phyloP scores from a whole-genome alignment of 768 basidiomycete species.

The Leucogyrophana mollusca region DNA sequence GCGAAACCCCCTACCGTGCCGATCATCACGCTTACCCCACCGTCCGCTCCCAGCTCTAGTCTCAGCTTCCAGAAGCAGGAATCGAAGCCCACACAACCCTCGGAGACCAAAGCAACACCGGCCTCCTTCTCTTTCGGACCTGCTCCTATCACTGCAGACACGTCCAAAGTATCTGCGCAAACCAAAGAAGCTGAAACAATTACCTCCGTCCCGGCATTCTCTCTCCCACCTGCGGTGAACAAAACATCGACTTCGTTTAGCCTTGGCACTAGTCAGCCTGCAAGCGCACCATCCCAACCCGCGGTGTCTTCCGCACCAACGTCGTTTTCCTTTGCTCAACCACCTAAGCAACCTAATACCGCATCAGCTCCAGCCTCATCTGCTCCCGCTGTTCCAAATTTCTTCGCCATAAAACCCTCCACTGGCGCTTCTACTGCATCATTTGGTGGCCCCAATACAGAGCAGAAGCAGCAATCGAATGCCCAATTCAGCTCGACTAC shows the following conservation, averaged over 20 bases:
- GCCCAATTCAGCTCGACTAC: constrained; percentile 5
- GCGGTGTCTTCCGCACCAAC: constrained; percentile 9
- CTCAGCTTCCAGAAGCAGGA: constrained; percentile 7
- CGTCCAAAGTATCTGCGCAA: constrained; percentile 5
- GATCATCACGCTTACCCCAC: constrained; percentile 25
- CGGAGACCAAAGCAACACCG: constrained; percentile 13
- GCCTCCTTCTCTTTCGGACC: constrained; percentile 16
- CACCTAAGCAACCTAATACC: constrained; percentile 7
- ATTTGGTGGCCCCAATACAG: constrained; percentile 9
- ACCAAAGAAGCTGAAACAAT: constrained; percentile 17
- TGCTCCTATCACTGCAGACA: constrained; percentile 4
- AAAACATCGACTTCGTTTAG: constrained; percentile 1
- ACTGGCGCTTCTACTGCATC: constrained; percentile 4
- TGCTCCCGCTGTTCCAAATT: constrained; percentile 22
- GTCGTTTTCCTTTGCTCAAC: constrained; percentile 16
- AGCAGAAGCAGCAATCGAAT: constrained; percentile 2
- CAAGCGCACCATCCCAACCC: constrained; percentile 10
- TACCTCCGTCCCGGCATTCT: constrained; percentile 26
- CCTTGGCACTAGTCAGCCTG: constrained; percentile 7
- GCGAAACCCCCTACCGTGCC: constrained; percentile 21
- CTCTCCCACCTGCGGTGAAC: constrained; percentile 15
- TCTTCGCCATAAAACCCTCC: constrained; percentile 25
- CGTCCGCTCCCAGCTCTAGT: constrained; percentile 10
- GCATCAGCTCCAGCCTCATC: constrained; percentile 5
- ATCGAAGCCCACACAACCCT: constrained; percentile 6